Evolutionary conservation across 257 asterid species (phyloP).

Genomic region (Solanum arcanum): DNA sequence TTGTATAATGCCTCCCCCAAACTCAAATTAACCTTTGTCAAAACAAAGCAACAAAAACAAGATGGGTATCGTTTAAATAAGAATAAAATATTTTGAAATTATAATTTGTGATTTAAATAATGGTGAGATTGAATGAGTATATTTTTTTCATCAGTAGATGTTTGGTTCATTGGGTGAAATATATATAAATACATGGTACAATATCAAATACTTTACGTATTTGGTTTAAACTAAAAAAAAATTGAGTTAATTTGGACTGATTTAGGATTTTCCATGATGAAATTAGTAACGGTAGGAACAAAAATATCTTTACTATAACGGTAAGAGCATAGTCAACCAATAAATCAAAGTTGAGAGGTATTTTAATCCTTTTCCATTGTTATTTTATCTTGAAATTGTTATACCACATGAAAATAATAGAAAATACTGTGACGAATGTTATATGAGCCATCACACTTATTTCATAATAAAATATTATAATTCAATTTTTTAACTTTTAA

Average conservation of each 20-base stretch:
- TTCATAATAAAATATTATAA: no score
- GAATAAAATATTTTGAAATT: neutral
- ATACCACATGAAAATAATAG: neutral
- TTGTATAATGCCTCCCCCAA: neutral
- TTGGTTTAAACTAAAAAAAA: neutral
- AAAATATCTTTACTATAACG: no score
- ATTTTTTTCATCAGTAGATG: neutral
- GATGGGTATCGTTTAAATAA: neutral
- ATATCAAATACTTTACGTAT: neutral
- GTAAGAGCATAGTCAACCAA: no score
- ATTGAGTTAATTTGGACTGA: no score
- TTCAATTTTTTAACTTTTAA: neutral
- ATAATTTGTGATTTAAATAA: neutral
- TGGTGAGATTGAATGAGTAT: neutral
- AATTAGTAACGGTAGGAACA: no score
- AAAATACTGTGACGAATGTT: neutral
- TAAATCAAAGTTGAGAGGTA: no score
- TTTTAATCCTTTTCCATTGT: neutral
- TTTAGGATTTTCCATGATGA: no score
- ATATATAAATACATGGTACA: neutral
- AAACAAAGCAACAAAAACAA: neutral
- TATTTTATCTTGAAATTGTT: neutral
- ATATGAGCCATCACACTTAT: neutral
- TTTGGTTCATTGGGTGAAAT: neutral
- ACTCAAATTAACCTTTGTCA: neutral